Conservation (phyloP, 2,329 filamentous ascomycete genomes). For the Lachnellula subtilissima region DNA sequence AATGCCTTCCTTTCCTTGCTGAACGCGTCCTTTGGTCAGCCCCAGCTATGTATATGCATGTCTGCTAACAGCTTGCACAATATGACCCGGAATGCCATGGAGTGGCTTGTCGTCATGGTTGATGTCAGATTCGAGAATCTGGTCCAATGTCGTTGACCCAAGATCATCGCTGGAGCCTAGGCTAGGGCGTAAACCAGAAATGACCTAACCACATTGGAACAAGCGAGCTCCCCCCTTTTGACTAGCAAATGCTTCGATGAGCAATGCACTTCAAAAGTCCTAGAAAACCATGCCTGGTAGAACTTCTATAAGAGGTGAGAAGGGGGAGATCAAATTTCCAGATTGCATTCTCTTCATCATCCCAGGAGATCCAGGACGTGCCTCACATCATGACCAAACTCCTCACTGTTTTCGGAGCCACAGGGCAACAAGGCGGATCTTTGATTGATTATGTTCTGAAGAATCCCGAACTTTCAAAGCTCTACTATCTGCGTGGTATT, state of each 20-base stretch:
- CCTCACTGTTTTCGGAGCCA: conserved; percentile 47
- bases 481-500: conserved; percentile 46
- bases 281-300: no score
- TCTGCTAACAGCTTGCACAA: no score
- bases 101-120: neutral
- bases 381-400: conserved; percentile 24
- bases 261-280: neutral
- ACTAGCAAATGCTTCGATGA: neutral
- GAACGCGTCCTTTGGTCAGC: no score
- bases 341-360: no score
- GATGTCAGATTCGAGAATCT: neutral
- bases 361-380: neutral
- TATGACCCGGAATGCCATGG: no score
- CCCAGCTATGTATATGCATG: no score
- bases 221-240: neutral
- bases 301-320: no score
- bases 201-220: neutral
- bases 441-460: conserved; percentile 42
- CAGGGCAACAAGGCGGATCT: conserved; percentile 47
- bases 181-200: neutral
- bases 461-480: conserved; percentile 39
- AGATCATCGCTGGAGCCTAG: neutral
- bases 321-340: no score
- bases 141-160: neutral
- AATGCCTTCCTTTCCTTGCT: neutral